Percentiles rank a stretch among this genome's conserved stretches.
These are phyloP conservation scores for Xylaria sp. DNA, from an alignment of 2,329 filamentous ascomycete genomes.

Conservation along the genomic window DNA sequence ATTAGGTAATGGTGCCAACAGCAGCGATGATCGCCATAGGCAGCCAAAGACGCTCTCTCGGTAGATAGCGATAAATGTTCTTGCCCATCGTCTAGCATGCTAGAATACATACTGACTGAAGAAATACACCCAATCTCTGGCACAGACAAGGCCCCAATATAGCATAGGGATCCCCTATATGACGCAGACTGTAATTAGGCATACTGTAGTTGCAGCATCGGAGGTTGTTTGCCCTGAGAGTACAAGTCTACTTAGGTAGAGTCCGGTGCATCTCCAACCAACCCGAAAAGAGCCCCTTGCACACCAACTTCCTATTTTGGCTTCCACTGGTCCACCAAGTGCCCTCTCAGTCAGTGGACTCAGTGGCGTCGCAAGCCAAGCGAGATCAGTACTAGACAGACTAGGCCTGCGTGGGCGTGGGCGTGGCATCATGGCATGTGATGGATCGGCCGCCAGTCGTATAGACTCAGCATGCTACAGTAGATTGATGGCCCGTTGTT, in stretches of 20 bases:
- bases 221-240: too few relatives aligned
- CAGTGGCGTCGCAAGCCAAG: constrained; percentile 2
- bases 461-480: too few relatives aligned
- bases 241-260: too few relatives aligned
- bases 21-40: neutral
- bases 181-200: neutral
- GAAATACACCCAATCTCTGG: too few relatives aligned
- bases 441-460: constrained; percentile 5
- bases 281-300: neutral
- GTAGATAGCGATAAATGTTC: too few relatives aligned
- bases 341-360: neutral
- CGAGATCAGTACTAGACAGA: too few relatives aligned
- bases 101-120: too few relatives aligned
- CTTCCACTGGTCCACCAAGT: neutral
- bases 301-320: constrained; percentile 22
- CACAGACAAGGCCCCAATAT: neutral
- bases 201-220: too few relatives aligned
- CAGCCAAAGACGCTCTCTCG: too few relatives aligned
- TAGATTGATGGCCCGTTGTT: neutral
- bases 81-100: too few relatives aligned
- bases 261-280: too few relatives aligned
- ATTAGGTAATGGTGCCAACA: neutral
- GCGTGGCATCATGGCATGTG: constrained; percentile 22
- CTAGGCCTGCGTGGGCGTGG: too few relatives aligned
- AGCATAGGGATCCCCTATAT: neutral